A percentile compares a stretch with the other conserved stretches of the same genome.
Conservation (phyloP, 345 rosid species). For the Mangifera indica region DNA sequence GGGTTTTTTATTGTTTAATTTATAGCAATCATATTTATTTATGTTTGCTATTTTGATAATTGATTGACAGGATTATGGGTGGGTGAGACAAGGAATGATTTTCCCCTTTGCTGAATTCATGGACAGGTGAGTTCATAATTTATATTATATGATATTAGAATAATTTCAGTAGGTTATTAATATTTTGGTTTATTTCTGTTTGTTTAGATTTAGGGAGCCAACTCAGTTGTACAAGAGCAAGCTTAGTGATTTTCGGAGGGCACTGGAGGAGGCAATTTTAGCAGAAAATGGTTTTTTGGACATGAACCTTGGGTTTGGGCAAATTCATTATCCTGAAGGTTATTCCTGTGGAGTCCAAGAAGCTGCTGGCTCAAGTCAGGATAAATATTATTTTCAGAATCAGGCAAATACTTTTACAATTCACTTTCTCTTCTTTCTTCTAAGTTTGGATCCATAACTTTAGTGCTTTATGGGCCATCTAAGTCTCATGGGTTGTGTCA, state of each 20-base stretch:
- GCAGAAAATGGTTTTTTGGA: conserved; percentile 62
- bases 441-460: neutral
- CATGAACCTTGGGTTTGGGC: conserved; percentile 32
- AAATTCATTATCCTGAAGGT: conserved; percentile 39
- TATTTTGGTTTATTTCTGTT: conserved; percentile 18
- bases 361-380: conserved; percentile 38
- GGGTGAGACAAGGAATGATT: conserved; percentile 92
- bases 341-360: conserved; percentile 32
- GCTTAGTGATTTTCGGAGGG: conserved; percentile 73
- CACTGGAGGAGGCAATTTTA: conserved; percentile 81
- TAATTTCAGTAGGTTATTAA: conserved; percentile 14
- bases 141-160: conserved; percentile 10
- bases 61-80: conserved; percentile 80
- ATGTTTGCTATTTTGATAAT: conserved; percentile 17
- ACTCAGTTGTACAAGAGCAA: conserved; percentile 71
- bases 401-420: conserved; percentile 46
- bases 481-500: neutral
- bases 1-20: conserved; percentile 14
- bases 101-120: conserved; percentile 76
- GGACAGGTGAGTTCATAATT: conserved; percentile 54
- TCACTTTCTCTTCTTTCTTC: conserved; percentile 12
- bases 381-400: conserved; percentile 33
- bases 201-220: conserved; percentile 73
- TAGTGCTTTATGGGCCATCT: neutral
- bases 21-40: conserved; percentile 4